Conservation (phyloP, 2,329 filamentous ascomycete species). For the Penicillium digitatum region DNA sequence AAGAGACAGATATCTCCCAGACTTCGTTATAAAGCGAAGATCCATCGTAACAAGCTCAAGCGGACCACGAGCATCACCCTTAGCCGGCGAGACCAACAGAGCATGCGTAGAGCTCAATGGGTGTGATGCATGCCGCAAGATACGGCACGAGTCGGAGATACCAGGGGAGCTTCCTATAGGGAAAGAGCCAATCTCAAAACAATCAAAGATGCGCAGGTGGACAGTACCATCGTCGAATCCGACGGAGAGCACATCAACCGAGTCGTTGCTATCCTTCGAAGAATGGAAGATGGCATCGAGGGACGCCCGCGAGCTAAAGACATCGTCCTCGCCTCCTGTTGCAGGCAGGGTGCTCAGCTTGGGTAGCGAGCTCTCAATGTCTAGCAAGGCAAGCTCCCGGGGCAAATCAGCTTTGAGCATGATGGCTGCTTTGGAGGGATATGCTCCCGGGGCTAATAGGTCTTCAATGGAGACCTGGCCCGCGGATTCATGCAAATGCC, state of each 20-base stretch:
- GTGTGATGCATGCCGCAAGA: slow-evolving; percentile 65
- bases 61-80: slow-evolving; percentile 37
- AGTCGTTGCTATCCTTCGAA: slow-evolving; percentile 62
- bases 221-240: slow-evolving; percentile 68
- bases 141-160: slow-evolving; percentile 38
- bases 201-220: slow-evolving; percentile 80
- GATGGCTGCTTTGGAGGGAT: slow-evolving; percentile 35
- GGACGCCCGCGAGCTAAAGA: slow-evolving; percentile 66
- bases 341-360: slow-evolving; percentile 69
- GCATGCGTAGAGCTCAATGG: slow-evolving; percentile 71
- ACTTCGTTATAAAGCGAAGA: slow-evolving; percentile 72
- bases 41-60: slow-evolving; percentile 71
- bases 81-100: slow-evolving; percentile 52
- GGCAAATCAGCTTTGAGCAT: slow-evolving; percentile 58
- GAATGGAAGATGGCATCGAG: slow-evolving; percentile 67
- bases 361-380: slow-evolving; percentile 71
- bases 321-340: slow-evolving; percentile 59
- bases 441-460: slow-evolving; percentile 38
- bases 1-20: slow-evolving; percentile 73
- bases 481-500: slow-evolving; percentile 35
- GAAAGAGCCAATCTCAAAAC: slow-evolving; percentile 68
- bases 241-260: slow-evolving; percentile 74
- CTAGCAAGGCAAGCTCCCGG: slow-evolving; percentile 66
- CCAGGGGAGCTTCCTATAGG: slow-evolving; percentile 38
- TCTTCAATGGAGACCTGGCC: slow-evolving; percentile 42